phyloP scores from a whole-genome alignment of 768 basidiomycete genomes.

The Agrocybe praecox region DNA sequence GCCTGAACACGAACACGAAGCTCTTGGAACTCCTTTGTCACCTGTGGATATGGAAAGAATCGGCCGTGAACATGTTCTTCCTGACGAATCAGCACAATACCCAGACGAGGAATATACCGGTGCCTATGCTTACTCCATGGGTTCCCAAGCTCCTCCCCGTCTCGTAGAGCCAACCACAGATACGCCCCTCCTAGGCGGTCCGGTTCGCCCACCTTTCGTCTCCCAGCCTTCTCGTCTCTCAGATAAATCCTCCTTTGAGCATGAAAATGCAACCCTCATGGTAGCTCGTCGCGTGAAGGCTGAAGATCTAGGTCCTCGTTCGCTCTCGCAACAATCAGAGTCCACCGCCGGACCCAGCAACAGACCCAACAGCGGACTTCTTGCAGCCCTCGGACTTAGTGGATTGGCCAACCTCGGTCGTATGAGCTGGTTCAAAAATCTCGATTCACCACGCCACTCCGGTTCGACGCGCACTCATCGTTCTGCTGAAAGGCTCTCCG shows the following conservation, averaged over 20 bases:
- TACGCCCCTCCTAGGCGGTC: slow-evolving; percentile 20
- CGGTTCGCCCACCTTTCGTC: slow-evolving; percentile 13
- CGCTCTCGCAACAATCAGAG: slow-evolving; percentile 18
- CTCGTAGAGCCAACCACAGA: slow-evolving; percentile 32
- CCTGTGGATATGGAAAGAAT: slow-evolving; percentile 38
- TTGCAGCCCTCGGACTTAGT: slow-evolving; percentile 46
- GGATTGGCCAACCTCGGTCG: slow-evolving; percentile 51
- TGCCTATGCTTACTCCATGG: slow-evolving; percentile 30
- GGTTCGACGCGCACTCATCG: slow-evolving; percentile 23
- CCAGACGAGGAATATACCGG: slow-evolving; percentile 26
- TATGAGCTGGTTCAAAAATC: slow-evolving; percentile 61
- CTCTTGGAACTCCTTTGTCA: slow-evolving; percentile 34
- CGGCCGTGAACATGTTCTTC: slow-evolving; percentile 36
- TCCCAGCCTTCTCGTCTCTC: slow-evolving; percentile 23
- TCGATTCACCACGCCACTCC: slow-evolving; percentile 22
- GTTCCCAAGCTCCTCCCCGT: slow-evolving; percentile 35
- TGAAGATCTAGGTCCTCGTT: slow-evolving; percentile 35
- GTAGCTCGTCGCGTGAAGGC: slow-evolving; percentile 54
- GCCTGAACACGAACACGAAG: slow-evolving; percentile 32
- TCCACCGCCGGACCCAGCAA: slow-evolving; percentile 18
- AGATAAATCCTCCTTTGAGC: slow-evolving; percentile 36
- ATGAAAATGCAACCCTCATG: slow-evolving; percentile 49
- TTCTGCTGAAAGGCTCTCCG: slow-evolving; percentile 28
- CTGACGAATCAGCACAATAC: slow-evolving; percentile 23
- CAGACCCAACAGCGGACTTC: slow-evolving; percentile 22